Conservation (phyloP, 2,329 filamentous ascomycete species). For the Berkeleyomyces rouxiae region DNA sequence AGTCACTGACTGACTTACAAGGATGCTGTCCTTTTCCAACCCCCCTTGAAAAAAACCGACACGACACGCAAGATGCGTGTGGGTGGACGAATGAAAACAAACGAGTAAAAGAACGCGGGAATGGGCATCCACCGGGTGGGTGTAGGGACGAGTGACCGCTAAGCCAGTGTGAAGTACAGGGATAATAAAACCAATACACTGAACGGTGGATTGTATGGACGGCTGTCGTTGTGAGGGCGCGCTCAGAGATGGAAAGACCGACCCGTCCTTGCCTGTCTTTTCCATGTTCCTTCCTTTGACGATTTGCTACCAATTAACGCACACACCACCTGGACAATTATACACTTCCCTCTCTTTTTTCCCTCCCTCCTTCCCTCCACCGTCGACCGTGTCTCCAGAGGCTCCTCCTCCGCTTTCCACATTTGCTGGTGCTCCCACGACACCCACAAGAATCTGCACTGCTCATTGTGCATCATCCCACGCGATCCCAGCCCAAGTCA, state of each 20-base stretch:
- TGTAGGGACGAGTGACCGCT: neutral
- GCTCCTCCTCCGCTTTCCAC: neutral
- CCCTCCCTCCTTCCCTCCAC: neutral
- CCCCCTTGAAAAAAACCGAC: neutral
- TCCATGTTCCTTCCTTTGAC: neutral
- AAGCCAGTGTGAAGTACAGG: neutral
- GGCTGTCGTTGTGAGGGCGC: too few species aligned
- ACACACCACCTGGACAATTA: neutral
- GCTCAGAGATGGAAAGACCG: neutral
- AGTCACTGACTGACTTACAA: neutral
- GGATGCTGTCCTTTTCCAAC: neutral
- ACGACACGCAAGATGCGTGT: neutral
- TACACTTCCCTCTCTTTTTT: neutral
- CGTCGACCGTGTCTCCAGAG: neutral
- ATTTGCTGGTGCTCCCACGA: neutral
- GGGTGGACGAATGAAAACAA: neutral
- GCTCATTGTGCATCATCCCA: neutral
- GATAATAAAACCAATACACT: neutral
- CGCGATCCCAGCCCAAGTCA: neutral
- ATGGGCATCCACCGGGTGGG: neutral
- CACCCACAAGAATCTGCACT: neutral
- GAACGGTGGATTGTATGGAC: neutral
- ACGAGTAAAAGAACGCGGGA: neutral
- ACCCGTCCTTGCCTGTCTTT: neutral
- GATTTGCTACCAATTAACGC: slow-evolving; percentile 1